Conservation (phyloP, 192 early-diverging fungal species). For the Coemansia sp. region DNA sequence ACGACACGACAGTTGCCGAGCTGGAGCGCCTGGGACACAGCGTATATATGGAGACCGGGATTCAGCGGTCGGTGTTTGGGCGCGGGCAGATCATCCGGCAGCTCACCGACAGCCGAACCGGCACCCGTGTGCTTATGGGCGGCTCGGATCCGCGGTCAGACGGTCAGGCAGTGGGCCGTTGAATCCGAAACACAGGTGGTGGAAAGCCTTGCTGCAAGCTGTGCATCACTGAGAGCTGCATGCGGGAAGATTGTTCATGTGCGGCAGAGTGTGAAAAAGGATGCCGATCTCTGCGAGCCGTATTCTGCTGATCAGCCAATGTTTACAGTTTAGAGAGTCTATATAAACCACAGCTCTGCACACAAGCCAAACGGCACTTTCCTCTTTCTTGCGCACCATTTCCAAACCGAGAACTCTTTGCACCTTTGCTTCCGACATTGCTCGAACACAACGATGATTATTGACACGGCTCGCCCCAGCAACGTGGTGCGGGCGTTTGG, state of each 20-base stretch:
- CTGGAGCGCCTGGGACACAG: slow-evolving; percentile 63
- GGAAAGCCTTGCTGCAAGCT: neutral
- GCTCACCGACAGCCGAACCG: slow-evolving; percentile 34
- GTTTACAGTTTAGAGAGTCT: no score
- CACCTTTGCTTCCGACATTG: neutral
- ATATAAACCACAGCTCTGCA: no score
- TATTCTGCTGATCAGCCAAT: no score
- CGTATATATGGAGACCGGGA: slow-evolving; percentile 48
- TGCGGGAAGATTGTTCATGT: neutral
- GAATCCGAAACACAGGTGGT: neutral
- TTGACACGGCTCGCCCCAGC: slow-evolving; percentile 27
- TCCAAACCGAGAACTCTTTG: no score
- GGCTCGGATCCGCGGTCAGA: slow-evolving; percentile 64
- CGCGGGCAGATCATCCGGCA: slow-evolving; percentile 71
- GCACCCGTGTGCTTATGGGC: slow-evolving; percentile 50
- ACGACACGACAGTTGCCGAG: slow-evolving; percentile 33
- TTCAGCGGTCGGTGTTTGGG: slow-evolving; percentile 63
- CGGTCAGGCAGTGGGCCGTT: slow-evolving; percentile 60
- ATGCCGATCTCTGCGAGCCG: neutral
- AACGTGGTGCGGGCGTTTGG: slow-evolving; percentile 37
- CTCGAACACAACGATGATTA: slow-evolving; percentile 33
- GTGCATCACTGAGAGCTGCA: slow-evolving; percentile 3
- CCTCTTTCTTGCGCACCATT: no score
- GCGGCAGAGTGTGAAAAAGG: neutral
- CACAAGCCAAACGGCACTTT: no score